Conservation (phyloP, 805 yeast genomes). For the Wickerhamiella brachini region DNA sequence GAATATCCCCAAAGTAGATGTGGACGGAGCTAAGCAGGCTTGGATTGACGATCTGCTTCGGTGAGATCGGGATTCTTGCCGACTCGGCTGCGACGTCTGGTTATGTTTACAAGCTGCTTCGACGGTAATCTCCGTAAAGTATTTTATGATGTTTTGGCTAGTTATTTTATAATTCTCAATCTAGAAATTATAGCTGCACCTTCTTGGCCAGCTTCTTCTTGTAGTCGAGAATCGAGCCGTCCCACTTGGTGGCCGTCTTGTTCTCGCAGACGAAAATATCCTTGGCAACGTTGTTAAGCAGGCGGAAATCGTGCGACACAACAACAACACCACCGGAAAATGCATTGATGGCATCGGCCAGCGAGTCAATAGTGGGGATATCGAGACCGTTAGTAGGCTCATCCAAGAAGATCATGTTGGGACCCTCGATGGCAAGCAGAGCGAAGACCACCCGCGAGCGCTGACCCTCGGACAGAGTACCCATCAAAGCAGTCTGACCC, state of each 20-base stretch:
- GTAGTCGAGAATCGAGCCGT: slow-evolving; percentile 78
- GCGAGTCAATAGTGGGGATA: slow-evolving; percentile 94
- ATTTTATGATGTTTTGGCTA: neutral
- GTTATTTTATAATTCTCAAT: neutral
- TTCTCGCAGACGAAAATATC: slow-evolving; percentile 94
- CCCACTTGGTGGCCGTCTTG: slow-evolving; percentile 94
- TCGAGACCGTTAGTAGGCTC: slow-evolving; percentile 99
- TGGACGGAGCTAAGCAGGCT: slow-evolving; percentile 7
- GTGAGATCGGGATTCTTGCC: no score
- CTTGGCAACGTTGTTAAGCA: slow-evolving; percentile 92
- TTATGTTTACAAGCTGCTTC: no score
- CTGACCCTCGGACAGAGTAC: slow-evolving; percentile 97
- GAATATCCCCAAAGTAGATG: neutral
- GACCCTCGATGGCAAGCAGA: slow-evolving; percentile 83
- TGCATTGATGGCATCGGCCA: slow-evolving; percentile 88
- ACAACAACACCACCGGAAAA: slow-evolving; percentile 98
- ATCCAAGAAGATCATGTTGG: slow-evolving; percentile 87
- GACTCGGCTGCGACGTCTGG: no score
- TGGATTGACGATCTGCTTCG: slow-evolving; percentile 7
- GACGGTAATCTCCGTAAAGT: no score
- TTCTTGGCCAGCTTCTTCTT: slow-evolving; percentile 88
- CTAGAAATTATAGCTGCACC: slow-evolving; percentile 27
- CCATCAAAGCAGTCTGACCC: slow-evolving; percentile 97
- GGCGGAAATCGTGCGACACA: slow-evolving; percentile 97
- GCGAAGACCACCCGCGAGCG: slow-evolving; percentile 98